These are phyloP conservation scores for Fusarium duplospermum DNA, from an alignment of 2,329 filamentous ascomycete genomes.

Conservation along the genomic window DNA sequence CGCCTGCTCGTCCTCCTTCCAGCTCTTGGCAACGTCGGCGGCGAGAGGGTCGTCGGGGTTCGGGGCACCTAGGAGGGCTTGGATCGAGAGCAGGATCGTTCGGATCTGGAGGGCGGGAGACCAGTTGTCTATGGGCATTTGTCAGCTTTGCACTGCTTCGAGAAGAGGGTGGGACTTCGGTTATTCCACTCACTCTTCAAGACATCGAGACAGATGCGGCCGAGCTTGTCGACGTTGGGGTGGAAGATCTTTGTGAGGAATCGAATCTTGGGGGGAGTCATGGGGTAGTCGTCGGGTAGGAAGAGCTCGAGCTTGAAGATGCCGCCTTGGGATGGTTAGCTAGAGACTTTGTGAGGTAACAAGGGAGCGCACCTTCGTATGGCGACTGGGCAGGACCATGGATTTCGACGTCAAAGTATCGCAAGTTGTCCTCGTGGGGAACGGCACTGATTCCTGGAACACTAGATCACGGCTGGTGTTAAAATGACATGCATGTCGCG, in stretches of 20 bases:
- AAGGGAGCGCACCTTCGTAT: conserved; percentile 79
- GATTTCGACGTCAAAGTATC: conserved; percentile 98
- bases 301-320: conserved; percentile 98
- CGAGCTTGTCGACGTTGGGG: conserved; percentile 97
- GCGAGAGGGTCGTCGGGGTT: conserved; percentile 99
- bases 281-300: conserved; percentile 97
- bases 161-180: not conserved
- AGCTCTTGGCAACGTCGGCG: conserved; percentile 96
- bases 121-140: conserved; percentile 84
- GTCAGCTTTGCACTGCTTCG: conserved; percentile 18
- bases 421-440: conserved; percentile 95
- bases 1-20: conserved; percentile 95
- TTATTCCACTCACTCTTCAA: conserved; percentile 79
- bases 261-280: conserved; percentile 98
- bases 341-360: not conserved
- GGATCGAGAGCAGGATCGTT: conserved; percentile 98
- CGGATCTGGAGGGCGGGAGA: conserved; percentile 97
- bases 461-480: conserved; percentile 58
- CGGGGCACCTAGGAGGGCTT: conserved; percentile 92
- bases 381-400: conserved; percentile 92
- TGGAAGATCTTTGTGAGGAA: conserved; percentile 99
- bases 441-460: conserved; percentile 96
- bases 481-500: conserved; percentile 26
- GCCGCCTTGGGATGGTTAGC: conserved; percentile 63
- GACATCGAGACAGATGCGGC: conserved; percentile 96